Evolutionary conservation across 2,329 filamentous ascomycete species (phyloP), one percentile per base, ranked within the genome.

Genomic region (Chaetoscypha palmicola): DNA sequence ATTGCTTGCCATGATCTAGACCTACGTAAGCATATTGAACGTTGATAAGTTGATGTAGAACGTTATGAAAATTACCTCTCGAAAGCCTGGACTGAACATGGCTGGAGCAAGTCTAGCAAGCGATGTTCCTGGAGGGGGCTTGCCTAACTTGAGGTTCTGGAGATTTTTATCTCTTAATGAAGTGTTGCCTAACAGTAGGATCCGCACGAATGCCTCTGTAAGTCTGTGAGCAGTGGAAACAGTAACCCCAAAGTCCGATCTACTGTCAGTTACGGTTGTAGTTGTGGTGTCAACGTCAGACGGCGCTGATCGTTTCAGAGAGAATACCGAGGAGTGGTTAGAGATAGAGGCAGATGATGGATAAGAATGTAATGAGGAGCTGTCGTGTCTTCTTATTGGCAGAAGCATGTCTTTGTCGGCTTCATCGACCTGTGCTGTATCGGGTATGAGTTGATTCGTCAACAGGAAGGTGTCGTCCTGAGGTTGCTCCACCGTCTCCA

Each of bases 81-180:
- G 52, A 30, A 58, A 60, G 0, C 52, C 56, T 4, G 57, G 55
- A 46, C 49, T 53, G 47, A 59, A 61, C 10, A 58, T 41, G 7
- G 38, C 37, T 1, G 58, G 58, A 11, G 48, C 46, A 11, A 57
- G 38, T 7, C 19, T 41, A n/a, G 51, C 52, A 19, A 58, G 40
- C 11, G 49, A 41, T 14, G 35, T 36, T 22, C 26, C 37, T 1
- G 45, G 49, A 3, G 26, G 39, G 19, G 41, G 38, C 23, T 45
- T 50, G 5, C 45, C n/a, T 20, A 55, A 4, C n/a, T 43, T 19
- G 10, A 58, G n/a, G 7, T 32, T 47, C 11, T 36, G 37, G 5
- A 39, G 24, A 5, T 7, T 14, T 32, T 24, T 40, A 16, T 7
- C 34, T 9, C 43, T 26, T 5, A 30, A 21, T n/a, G 9, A 23